A percentile compares a stretch with the other conserved stretches of the same genome.
Evolutionary conservation across 2,329 filamentous ascomycete genomes (phyloP).

Genomic region (Sporothrix pallida): DNA sequence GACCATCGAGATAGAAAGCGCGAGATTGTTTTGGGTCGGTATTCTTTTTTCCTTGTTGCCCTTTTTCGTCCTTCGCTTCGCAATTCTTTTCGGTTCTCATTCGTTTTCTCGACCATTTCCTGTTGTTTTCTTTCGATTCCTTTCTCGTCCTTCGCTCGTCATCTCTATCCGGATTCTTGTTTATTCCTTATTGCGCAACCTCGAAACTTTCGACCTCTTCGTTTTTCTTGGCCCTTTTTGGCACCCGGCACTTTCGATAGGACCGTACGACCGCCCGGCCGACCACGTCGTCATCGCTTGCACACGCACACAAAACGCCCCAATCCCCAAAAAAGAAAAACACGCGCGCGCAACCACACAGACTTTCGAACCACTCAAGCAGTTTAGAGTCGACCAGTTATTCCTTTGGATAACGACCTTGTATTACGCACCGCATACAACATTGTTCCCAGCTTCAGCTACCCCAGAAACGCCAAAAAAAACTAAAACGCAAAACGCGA

Average conservation of each 20-base stretch:
- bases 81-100: neutral
- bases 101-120: neutral
- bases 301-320: conserved; percentile 7
- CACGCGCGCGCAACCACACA: conserved; percentile 18
- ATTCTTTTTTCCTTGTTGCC: conserved; percentile 3
- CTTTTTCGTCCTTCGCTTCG: conserved; percentile 23
- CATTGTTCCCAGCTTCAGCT: conserved; percentile 19
- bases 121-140: neutral
- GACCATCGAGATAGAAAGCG: conserved; percentile 20
- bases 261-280: conserved; percentile 24
- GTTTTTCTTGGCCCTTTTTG: conserved; percentile 4
- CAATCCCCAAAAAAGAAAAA: neutral
- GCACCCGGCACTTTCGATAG: conserved; percentile 25
- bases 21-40: conserved; percentile 5
- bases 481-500: too few species aligned
- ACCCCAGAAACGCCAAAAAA: neutral
- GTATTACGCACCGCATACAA: neutral
- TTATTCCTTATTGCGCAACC: conserved; percentile 26
- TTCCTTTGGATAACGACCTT: conserved; percentile 20
- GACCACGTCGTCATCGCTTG: conserved; percentile 27
- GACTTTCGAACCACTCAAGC: neutral
- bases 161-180: conserved; percentile 2
- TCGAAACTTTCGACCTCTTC: neutral
- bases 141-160: conserved; percentile 21
- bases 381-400: neutral